phyloP scores from a whole-genome alignment of 495 filamentous ascomycete genomes.

The Trypethelium eluteriae region DNA sequence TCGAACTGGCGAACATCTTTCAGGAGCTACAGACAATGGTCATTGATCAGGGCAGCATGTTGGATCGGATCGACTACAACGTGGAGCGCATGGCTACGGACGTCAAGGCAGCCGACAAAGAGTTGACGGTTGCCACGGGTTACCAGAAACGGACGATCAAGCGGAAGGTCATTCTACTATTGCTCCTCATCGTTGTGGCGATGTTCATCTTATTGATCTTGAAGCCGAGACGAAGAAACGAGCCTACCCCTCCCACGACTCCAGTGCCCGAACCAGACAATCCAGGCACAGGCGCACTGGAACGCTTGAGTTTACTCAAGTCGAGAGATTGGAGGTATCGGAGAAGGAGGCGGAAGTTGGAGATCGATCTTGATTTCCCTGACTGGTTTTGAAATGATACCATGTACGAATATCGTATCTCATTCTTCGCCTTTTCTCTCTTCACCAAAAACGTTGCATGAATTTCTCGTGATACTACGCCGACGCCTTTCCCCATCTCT shows the following conservation, averaged over 20 bases:
- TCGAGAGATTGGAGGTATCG: slow-evolving; percentile 1
- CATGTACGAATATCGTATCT: slow-evolving; percentile 7
- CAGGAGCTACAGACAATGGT: slow-evolving; percentile 93
- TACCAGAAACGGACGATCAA: slow-evolving; percentile 87
- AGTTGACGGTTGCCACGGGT: slow-evolving; percentile 73
- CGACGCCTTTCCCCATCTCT: neutral
- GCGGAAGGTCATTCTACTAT: slow-evolving; percentile 78
- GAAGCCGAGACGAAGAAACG: slow-evolving; percentile 54
- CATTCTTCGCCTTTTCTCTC: neutral
- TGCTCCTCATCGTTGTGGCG: slow-evolving; percentile 74
- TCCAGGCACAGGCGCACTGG: neutral
- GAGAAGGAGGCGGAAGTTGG: neutral
- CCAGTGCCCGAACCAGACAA: neutral
- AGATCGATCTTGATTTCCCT: neutral
- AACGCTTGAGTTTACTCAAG: neutral
- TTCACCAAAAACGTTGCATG: no score
- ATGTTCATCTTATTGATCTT: slow-evolving; percentile 78
- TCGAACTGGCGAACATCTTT: slow-evolving; percentile 93
- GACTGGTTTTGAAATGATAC: slow-evolving; percentile 9
- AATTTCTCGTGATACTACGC: neutral
- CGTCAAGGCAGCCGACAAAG: slow-evolving; percentile 85
- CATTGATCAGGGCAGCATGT: slow-evolving; percentile 96
- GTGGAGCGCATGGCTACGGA: slow-evolving; percentile 85
- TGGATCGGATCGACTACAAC: slow-evolving; percentile 97
- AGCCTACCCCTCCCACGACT: neutral